A percentile compares a stretch with the other conserved stretches of the same genome.
These are phyloP conservation scores for Cerioporus squamosus DNA, from an alignment of 1,284 basidiomycete genomes.

Conservation along the genomic window DNA sequence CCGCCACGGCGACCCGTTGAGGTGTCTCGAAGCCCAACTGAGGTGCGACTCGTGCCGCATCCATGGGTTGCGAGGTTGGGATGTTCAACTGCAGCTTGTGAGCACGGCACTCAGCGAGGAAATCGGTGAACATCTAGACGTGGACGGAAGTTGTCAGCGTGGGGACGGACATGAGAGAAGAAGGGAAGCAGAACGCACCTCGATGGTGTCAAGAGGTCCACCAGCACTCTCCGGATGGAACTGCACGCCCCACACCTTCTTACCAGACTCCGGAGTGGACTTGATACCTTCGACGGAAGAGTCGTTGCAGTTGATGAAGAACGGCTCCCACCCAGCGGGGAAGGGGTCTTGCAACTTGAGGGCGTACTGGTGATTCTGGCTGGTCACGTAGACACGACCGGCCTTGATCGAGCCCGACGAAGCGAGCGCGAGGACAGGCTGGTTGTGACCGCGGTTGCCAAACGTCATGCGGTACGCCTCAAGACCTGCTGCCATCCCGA, in stretches of 20 bases:
- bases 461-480: constrained; percentile 98
- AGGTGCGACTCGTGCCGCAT: constrained; percentile 29
- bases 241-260: constrained; percentile 93
- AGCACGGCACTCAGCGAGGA: constrained; percentile 78
- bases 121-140: constrained; percentile 88
- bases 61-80: constrained; percentile 26
- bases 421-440: constrained; percentile 94
- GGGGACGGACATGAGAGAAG: not conserved
- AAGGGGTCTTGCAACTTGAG: constrained; percentile 90
- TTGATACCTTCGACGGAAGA: constrained; percentile 98
- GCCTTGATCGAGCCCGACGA: constrained; percentile 91
- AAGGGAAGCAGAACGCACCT: constrained; percentile 49
- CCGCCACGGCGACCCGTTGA: constrained; percentile 35
- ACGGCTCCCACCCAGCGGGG: constrained; percentile 94
- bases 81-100: constrained; percentile 44
- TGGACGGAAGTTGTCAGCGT: too few species aligned
- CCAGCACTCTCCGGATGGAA: constrained; percentile 97
- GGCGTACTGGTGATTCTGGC: constrained; percentile 97
- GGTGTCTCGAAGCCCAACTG: constrained; percentile 18
- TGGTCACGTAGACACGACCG: constrained; percentile 96
- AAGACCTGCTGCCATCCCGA: constrained; percentile 95
- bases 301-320: constrained; percentile 98
- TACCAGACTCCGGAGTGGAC: constrained; percentile 85
- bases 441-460: constrained; percentile 99
- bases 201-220: constrained; percentile 91